Base-by-base conservation (phyloP, 179 eudicot species). In the Nepenthes alata region DNA sequence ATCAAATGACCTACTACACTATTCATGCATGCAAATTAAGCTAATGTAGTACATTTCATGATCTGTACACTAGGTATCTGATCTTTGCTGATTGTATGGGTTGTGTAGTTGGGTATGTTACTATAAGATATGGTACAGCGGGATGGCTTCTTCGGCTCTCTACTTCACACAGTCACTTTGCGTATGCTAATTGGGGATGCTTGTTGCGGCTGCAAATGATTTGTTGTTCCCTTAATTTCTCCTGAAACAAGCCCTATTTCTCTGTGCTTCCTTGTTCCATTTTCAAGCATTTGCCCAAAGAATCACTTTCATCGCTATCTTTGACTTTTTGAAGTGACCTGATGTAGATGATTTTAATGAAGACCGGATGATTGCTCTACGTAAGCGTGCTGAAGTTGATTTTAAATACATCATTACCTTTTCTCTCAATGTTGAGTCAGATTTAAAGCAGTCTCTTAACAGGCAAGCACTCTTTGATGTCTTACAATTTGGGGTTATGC, bases 361-460 rank as follows among this genome's bases (percentile, higher is more conserved):
- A 74, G 98, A 93, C 63, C 89, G 90, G 58, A 83, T 85, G 83
- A 67, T 71, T 70, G 85, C 98, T 59, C 65, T 93, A 63, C 84
- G 93, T 47, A 89, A 93, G 73, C 97, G 97, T 70, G 98, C 93
- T 56, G 98, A 93, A 76, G 72, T 93, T 41, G 98, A 93, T 63
- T 67, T 88, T 51, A 93, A 93, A 62, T 70, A 83, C 73, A 53
- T 90, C 44, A 55, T 83, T 52, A 39, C 65, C 59, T 87, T 89
- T 77, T 75, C 75, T 37, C 75, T 71, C 15, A 77, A 76, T 70
- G 85, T 78, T 66, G 75, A 65, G 10, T 54, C 59, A 25, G 90
- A 85, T 65, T 66, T 80, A 66, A 79, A 82, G 67, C 84, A 83
- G 70, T 89, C 94, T 58, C 84, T 93, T 25, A 72, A 50, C 75